Conservation (phyloP, 192 early-diverging fungal genomes). For the Backusella parvicylindrica region DNA sequence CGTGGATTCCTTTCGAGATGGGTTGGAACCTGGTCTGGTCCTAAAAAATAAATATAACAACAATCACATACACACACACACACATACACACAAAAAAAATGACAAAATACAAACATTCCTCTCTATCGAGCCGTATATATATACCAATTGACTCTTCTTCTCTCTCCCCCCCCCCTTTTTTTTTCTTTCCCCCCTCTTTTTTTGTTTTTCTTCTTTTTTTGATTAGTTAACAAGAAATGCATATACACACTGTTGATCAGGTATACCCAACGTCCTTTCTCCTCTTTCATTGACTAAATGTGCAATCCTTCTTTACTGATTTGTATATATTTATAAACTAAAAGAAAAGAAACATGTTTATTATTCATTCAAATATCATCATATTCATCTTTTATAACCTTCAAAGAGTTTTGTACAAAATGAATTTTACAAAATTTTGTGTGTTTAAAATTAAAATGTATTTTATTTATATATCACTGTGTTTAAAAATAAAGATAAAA, state of each 20-base stretch:
- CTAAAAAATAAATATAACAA: not conserved
- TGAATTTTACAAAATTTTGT: no score
- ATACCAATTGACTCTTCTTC: constrained; percentile 2
- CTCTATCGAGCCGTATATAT: not conserved
- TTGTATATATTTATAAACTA: constrained; percentile 4
- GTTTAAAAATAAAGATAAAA: not conserved
- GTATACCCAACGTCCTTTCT: constrained; percentile 1
- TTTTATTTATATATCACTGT: no score
- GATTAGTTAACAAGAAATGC: not conserved
- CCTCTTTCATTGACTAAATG: constrained; percentile 1
- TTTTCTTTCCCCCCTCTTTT: not conserved
- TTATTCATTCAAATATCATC: not conserved
- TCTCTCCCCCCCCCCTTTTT: not conserved
- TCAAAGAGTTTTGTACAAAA: no score
- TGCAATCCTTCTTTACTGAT: not conserved
- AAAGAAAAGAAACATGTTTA: not conserved
- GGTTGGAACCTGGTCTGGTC: constrained; percentile 14
- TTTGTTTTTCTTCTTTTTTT: not conserved
- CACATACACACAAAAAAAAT: not conserved
- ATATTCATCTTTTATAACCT: not conserved
- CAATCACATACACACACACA: not conserved
- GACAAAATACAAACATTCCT: not conserved
- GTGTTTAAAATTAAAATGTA: no score
- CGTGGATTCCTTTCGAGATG: constrained; percentile 21
- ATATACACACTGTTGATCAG: constrained; percentile 6